phyloP scores from a whole-genome alignment of 306 rosid species.

The Herpetospermum pedunculosum region DNA sequence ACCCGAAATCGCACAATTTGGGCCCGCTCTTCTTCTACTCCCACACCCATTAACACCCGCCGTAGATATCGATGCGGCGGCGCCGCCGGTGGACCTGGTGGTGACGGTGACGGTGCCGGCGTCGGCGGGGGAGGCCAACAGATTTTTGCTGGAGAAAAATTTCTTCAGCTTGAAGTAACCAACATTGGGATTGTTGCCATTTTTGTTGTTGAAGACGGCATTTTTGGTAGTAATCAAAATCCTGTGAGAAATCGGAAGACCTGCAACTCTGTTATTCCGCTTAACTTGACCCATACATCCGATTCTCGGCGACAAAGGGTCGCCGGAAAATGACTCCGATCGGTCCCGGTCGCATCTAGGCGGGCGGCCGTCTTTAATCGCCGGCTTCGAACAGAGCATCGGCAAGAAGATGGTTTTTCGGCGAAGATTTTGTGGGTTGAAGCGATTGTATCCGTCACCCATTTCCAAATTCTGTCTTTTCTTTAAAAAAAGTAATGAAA shows the following conservation, averaged over 20 bases:
- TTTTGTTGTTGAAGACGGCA: constrained; percentile 3
- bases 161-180: constrained; percentile 60
- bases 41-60: constrained; percentile 11
- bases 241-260: constrained; percentile 29
- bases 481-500: not conserved
- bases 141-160: constrained; percentile 52
- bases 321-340: constrained; percentile 18
- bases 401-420: constrained; percentile 61
- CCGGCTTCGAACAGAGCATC: constrained; percentile 64
- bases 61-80: constrained; percentile 13
- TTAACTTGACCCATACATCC: constrained; percentile 96
- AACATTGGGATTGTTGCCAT: constrained; percentile 15
- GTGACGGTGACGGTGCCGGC: not conserved
- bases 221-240: constrained; percentile 8
- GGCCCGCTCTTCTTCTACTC: constrained; percentile 14
- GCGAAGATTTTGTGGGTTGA: constrained; percentile 13
- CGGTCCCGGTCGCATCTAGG: not conserved
- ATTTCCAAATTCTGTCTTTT: constrained; percentile 5
- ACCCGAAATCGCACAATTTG: not conserved
- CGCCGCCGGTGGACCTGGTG: not conserved
- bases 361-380: constrained; percentile 30
- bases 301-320: constrained; percentile 74
- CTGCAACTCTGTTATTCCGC: constrained; percentile 59
- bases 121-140: constrained; percentile 8
- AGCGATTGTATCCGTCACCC: constrained; percentile 36